Conservation (phyloP, 345 rosid species). For the Eucalyptus cloeziana region DNA sequence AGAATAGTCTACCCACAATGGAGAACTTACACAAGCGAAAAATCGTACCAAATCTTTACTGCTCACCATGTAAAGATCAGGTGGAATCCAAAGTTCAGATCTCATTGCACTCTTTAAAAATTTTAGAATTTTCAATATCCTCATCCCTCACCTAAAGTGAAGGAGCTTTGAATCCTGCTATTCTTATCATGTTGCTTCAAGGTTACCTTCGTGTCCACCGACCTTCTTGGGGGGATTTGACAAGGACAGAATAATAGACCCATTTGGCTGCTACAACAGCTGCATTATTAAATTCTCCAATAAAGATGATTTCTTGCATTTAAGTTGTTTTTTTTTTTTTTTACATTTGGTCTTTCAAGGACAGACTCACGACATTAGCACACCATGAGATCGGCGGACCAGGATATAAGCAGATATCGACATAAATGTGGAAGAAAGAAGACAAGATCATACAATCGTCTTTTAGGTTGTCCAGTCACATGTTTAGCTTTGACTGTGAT, state of each 20-base stretch:
- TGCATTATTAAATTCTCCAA: not conserved
- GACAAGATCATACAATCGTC: not conserved
- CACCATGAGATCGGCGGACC: not conserved
- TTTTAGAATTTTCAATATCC: fast-evolving
- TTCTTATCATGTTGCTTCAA: too few species aligned
- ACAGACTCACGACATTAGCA: not conserved
- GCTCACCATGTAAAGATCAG: too few species aligned
- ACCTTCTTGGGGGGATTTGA: not conserved
- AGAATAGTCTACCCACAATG: too few species aligned
- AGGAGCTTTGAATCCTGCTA: too few species aligned
- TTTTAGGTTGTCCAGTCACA: not conserved
- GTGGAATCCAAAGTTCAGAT: too few species aligned
- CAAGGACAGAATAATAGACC: not conserved
- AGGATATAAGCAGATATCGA: fast-evolving
- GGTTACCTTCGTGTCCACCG: not conserved
- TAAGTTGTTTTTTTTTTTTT: too few species aligned
- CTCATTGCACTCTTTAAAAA: too few species aligned
- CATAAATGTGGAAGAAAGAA: not conserved
- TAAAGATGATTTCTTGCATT: not conserved
- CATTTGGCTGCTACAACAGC: not conserved
- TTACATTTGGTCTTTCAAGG: not conserved
- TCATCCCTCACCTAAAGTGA: fast-evolving
- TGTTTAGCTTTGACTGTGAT: fast-evolving
- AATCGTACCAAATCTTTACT: too few species aligned
- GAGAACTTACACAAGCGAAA: too few species aligned